These are phyloP conservation scores for Naganishia randhawae DNA, from an alignment of 768 basidiomycete species.

Conservation along the genomic window DNA sequence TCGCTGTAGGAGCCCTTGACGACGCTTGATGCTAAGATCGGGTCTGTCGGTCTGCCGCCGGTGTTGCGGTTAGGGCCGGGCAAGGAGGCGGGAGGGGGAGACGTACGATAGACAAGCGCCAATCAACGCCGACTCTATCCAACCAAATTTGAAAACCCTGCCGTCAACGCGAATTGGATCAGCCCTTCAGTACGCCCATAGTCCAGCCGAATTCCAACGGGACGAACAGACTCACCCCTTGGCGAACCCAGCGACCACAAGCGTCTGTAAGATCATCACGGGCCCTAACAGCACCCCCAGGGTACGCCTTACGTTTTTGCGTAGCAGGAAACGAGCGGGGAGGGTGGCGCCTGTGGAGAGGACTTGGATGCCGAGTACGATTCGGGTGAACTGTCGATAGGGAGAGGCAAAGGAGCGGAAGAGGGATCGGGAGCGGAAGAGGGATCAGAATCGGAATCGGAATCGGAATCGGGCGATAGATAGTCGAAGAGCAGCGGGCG, in stretches of 20 bases:
- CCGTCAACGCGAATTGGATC: not conserved
- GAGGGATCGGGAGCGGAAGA: not conserved
- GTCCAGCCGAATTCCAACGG: not conserved
- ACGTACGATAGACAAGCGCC: conserved; percentile 34
- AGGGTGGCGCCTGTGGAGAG: conserved; percentile 43
- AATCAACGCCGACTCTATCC: conserved; percentile 32
- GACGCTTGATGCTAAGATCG: conserved; percentile 35
- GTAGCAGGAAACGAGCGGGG: conserved; percentile 27
- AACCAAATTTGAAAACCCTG: conserved; percentile 27
- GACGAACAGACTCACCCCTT: conserved; percentile 28
- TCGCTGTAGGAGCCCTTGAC: conserved; percentile 36
- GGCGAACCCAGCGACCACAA: conserved; percentile 26
- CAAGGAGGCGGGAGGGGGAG: not conserved
- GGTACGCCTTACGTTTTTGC: conserved; percentile 21
- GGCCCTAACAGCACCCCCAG: conserved; percentile 30
- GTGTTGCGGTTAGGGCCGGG: not conserved
- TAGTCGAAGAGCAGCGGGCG: too few relatives aligned
- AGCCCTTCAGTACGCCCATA: not conserved
- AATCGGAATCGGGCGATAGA: too few relatives aligned
- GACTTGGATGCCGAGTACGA: conserved; percentile 53
- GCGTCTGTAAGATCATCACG: conserved; percentile 28
- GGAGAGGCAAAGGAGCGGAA: not conserved
- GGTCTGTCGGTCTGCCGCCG: conserved; percentile 31
- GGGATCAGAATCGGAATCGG: too few relatives aligned
- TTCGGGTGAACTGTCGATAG: conserved; percentile 35